Base-by-base conservation (phyloP, 2,329 filamentous ascomycete genomes). In the Penicillium palitans region DNA sequence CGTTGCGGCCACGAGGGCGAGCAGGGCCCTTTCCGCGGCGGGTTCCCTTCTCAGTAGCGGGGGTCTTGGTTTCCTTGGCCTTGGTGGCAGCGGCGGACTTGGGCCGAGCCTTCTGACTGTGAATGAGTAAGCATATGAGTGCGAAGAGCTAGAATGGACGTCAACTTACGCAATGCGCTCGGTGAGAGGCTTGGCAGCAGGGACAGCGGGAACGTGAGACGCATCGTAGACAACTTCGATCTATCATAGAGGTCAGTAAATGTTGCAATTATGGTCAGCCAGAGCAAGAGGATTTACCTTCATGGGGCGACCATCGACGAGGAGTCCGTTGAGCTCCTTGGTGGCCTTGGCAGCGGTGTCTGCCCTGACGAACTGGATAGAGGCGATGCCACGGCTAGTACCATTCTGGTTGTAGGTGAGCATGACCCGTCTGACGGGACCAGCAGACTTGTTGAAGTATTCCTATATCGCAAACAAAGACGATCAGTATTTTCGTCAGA, bases 381-480 rank as follows among this genome's bases (percentile, higher is more conserved):
- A 95, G 69, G 93, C 93, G 72, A 93, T 91, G 66, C 95, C 95
- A 73, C 92, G 90, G 83, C 93, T 97, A 68, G 88, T 86, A 64
- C 93, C 93, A 74, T 90, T 91, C 64, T 93, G 91, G 70, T 93
- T 95, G 79, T 99, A 99, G 52, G 90, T 91, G 70, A 99, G 83
- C 68, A 95, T 88, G 64, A 96, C 91, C 78, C 85, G 89, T 84
- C 96, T 97, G 79, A 98, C 90, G 64, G 90, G 86, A 68, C 93
- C 93, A 76, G 96, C 87, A 70, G 90, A 89, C 73, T 91, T 89
- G 72, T 83, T 80, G 78, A 99, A 98, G 79, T 98, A 99, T 81
- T 99, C 95, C 95, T 99, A 91, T 78, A 78, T 78, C 77, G 78
- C 77, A 76, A 81, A 69, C 31, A 24, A 55, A 68, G 61, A 72